These are phyloP conservation scores for Amanita pallidorosea DNA, from an alignment of 768 basidiomycete species.

Conservation along the genomic window DNA sequence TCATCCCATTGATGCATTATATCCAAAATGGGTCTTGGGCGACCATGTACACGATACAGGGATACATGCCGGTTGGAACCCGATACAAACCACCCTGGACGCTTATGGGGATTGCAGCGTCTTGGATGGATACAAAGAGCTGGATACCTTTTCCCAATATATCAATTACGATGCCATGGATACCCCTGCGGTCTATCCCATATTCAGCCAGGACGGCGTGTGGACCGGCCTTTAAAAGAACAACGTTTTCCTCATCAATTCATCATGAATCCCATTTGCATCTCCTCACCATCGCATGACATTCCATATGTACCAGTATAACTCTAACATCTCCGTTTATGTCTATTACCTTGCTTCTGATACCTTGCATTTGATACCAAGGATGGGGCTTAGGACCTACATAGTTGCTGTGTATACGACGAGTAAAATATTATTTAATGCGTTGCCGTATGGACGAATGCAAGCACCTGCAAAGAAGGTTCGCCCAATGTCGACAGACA, in stretches of 20 bases:
- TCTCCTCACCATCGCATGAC: background rate
- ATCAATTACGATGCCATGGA: background rate
- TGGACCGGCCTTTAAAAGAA: background rate
- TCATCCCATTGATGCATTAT: background rate
- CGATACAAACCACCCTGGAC: conserved; percentile 2
- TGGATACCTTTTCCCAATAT: background rate
- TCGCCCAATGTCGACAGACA: background rate
- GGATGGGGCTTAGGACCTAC: too few relatives aligned
- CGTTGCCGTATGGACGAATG: too few relatives aligned
- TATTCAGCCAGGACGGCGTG: background rate
- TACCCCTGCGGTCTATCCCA: background rate
- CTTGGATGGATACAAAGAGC: background rate
- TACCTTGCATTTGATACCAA: background rate
- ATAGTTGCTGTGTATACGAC: background rate
- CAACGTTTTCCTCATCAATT: too few relatives aligned
- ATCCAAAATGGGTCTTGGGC: background rate
- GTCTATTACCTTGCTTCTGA: background rate
- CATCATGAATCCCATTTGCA: background rate
- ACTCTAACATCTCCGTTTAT: background rate
- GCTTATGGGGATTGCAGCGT: background rate
- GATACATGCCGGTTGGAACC: conserved; percentile 3
- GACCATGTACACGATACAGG: background rate
- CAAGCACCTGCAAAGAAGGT: too few relatives aligned
- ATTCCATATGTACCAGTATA: background rate
- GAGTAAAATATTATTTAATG: background rate